These are phyloP conservation scores for Salisapilia sapeloensis DNA, from an alignment of 352 stramenopile genomes.

Conservation along the genomic window DNA sequence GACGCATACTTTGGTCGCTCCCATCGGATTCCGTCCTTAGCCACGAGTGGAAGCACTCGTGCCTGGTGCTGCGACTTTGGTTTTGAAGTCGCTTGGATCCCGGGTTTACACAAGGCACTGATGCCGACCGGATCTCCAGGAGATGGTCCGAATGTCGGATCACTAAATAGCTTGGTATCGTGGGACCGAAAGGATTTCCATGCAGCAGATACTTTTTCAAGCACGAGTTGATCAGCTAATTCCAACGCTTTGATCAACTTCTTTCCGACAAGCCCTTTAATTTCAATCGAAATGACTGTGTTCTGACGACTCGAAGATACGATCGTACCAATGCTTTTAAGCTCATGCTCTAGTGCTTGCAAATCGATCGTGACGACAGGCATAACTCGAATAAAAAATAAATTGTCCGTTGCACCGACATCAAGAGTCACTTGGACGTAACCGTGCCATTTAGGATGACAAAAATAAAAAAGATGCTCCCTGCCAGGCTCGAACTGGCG, in stretches of 20 bases:
- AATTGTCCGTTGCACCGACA: no score
- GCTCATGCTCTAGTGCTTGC: constrained; percentile 46
- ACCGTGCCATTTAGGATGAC: no score
- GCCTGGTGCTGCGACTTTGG: constrained; percentile 54
- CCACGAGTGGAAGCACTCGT: constrained; percentile 49
- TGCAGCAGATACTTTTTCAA: constrained; percentile 55
- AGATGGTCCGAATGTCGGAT: constrained; percentile 70
- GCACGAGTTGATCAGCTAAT: constrained; percentile 50
- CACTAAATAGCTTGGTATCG: constrained; percentile 35
- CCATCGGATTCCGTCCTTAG: constrained; percentile 65
- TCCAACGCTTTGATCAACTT: constrained; percentile 28
- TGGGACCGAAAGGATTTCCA: constrained; percentile 27
- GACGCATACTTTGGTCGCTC: constrained; percentile 43
- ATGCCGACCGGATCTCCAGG: constrained; percentile 31
- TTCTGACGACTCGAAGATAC: constrained; percentile 61
- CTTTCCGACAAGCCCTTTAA: constrained; percentile 49
- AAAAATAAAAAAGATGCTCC: no score
- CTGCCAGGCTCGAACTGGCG: no score
- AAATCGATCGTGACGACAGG: constrained; percentile 29
- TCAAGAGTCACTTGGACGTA: no score
- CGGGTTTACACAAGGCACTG: constrained; percentile 47
- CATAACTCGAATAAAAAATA: no score
- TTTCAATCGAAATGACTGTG: constrained; percentile 58
- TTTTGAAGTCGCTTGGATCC: constrained; percentile 30
- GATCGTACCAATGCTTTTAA: constrained; percentile 59